Percentiles rank a stretch among this genome's conserved stretches.
Conservation (phyloP, 2,329 filamentous ascomycete genomes). For the Fusarium sp. region DNA sequence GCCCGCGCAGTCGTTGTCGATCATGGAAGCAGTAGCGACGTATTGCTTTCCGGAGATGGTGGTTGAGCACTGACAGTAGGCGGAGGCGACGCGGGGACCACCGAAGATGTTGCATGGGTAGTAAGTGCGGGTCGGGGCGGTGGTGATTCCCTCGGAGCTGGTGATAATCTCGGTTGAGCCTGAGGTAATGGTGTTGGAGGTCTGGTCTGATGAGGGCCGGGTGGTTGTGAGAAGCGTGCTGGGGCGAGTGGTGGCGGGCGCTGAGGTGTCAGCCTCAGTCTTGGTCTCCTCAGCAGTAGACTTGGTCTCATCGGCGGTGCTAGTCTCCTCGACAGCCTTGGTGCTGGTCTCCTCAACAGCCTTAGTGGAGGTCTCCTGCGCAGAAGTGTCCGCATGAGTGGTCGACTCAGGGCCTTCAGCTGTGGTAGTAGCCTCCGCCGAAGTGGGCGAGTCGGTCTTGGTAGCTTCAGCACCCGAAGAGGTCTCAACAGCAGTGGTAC, state of each 20-base stretch:
- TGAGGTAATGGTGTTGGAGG: neutral
- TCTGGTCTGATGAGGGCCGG: neutral
- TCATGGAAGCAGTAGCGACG: neutral
- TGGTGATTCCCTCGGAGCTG: neutral
- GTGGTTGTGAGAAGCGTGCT: slow-evolving; percentile 9
- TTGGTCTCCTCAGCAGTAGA: neutral
- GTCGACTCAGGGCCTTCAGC: neutral
- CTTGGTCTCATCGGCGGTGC: neutral
- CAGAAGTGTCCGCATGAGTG: neutral
- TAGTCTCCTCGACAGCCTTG: neutral
- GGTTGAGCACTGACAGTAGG: slow-evolving; percentile 10
- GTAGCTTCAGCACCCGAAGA: neutral
- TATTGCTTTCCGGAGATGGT: slow-evolving; percentile 8
- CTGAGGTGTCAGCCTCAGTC: neutral
- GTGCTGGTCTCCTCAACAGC: neutral
- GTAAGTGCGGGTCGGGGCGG: neutral
- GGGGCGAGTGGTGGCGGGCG: neutral
- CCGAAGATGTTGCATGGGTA: neutral
- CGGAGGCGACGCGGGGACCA: neutral
- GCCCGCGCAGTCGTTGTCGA: neutral
- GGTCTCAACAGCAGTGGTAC: neutral
- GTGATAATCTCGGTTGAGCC: neutral
- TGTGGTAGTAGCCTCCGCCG: neutral
- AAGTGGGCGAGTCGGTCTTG: neutral
- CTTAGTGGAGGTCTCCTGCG: neutral